Conservation (phyloP, 495 filamentous ascomycete genomes). For the Sordaria brevicollis region DNA sequence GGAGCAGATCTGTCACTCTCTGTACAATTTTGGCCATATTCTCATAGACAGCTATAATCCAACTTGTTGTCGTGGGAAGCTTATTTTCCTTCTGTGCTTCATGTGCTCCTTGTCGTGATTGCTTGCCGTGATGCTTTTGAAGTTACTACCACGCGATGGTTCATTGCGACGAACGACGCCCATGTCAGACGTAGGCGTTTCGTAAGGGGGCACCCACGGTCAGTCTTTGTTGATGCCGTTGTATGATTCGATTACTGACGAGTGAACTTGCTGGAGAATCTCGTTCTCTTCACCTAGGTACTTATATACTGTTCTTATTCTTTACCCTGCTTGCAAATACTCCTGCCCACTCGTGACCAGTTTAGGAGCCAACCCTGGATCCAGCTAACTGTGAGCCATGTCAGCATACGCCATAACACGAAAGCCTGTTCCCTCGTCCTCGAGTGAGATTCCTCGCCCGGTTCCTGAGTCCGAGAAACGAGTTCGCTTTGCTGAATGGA, state of each 20-base stretch:
- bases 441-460: background rate
- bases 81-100: background rate
- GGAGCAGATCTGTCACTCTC: slow-evolving; percentile 17
- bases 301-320: no score
- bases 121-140: background rate
- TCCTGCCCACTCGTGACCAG: no score
- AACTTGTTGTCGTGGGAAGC: background rate
- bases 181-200: no score
- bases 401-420: background rate
- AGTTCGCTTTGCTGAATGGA: background rate
- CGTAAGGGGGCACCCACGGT: no score
- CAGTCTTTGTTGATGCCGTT: no score
- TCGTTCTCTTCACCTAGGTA: no score
- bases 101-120: background rate
- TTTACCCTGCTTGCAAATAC: background rate
- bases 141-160: background rate
- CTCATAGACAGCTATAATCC: background rate
- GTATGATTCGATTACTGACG: no score
- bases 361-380: background rate
- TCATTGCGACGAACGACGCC: background rate
- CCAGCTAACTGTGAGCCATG: background rate
- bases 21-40: slow-evolving; percentile 11
- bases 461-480: background rate
- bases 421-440: background rate
- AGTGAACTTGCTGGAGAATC: no score